A percentile compares a stretch with the other conserved stretches of the same genome.
These are phyloP conservation scores for Pistacia atlantica DNA, from an alignment of 345 rosid species.

Conservation along the genomic window DNA sequence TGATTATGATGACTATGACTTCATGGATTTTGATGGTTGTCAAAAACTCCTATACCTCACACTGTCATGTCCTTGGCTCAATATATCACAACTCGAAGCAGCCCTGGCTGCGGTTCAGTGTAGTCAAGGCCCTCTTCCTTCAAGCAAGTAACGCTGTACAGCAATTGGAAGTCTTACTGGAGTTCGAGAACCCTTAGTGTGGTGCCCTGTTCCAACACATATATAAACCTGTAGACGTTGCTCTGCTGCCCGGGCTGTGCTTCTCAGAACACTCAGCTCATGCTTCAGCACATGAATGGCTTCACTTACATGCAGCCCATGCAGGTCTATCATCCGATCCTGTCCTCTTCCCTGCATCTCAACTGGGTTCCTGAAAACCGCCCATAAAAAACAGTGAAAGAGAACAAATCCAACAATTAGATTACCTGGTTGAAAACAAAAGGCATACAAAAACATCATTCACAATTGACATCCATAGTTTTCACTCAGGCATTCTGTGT, in stretches of 20 bases:
- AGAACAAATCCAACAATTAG: constrained; percentile 17
- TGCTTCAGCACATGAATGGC: constrained; percentile 87
- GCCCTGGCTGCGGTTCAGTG: constrained; percentile 92
- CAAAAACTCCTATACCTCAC: constrained; percentile 47
- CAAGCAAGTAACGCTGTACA: constrained; percentile 85
- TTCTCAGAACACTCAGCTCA: constrained; percentile 70
- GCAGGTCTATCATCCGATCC: constrained; percentile 95
- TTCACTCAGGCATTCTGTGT: background rate
- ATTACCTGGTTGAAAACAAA: background rate
- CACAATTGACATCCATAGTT: background rate
- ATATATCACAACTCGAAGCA: constrained; percentile 83
- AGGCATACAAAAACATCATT: background rate
- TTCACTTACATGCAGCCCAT: constrained; percentile 91
- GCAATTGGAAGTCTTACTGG: constrained; percentile 92
- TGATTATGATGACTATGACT: constrained; percentile 31
- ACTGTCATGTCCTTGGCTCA: constrained; percentile 38
- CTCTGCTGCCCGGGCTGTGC: constrained; percentile 69
- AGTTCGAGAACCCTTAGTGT: constrained; percentile 88
- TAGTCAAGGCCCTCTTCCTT: constrained; percentile 91
- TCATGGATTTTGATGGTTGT: constrained; percentile 34
- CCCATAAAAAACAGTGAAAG: background rate
- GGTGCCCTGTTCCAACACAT: constrained; percentile 96
- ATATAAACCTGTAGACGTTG: constrained; percentile 89
- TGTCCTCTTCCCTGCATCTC: constrained; percentile 73
- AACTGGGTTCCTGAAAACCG: constrained; percentile 68